phyloP scores from a whole-genome alignment of 768 basidiomycete species.

The Podaxis mareebaensis region DNA sequence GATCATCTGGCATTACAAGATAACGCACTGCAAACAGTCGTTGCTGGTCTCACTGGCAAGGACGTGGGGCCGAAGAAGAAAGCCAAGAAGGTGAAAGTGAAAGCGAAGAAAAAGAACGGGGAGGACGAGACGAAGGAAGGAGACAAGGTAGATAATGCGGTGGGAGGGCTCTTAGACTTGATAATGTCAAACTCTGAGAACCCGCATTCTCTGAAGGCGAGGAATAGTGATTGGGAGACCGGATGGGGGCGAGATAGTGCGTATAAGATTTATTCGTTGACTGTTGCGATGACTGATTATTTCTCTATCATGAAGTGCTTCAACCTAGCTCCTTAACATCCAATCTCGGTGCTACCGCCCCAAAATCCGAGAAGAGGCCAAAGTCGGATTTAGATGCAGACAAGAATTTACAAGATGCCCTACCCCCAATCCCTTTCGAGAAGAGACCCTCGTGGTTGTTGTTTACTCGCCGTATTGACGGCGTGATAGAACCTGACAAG shows the following conservation, averaged over 20 bases:
- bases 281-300: background rate
- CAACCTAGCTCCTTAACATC: background rate
- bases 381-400: background rate
- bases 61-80: no score
- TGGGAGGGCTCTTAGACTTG: no score
- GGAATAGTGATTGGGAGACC: background rate
- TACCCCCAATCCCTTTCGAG: background rate
- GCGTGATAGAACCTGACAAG: conserved; percentile 8
- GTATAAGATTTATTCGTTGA: background rate
- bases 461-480: conserved; percentile 9
- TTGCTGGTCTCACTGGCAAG: no score
- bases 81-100: no score
- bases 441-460: background rate
- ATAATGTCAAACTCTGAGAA: no score
- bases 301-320: background rate
- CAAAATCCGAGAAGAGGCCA: background rate
- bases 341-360: no score
- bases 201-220: background rate
- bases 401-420: background rate
- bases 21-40: no score
- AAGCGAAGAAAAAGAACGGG: no score
- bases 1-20: no score
- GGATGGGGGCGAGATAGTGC: conserved; percentile 4
- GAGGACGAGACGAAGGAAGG: no score
- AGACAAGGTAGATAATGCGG: no score